Conservation (phyloP, 257 asterid genomes). For the Rubia yunnanensis region DNA sequence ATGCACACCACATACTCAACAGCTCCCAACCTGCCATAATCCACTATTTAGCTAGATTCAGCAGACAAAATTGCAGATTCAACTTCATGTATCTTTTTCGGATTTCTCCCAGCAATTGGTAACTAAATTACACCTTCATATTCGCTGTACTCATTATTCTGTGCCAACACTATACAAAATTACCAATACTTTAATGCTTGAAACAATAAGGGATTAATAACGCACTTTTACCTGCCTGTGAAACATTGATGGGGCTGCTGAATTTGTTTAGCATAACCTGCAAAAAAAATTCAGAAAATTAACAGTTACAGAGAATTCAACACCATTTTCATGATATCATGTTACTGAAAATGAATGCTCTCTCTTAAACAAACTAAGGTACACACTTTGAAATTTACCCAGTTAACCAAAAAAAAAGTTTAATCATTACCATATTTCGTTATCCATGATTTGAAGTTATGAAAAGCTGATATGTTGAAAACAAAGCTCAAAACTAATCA, state of each 20-base stretch:
- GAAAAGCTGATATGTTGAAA: neutral
- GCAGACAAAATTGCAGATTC: neutral
- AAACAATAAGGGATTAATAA: neutral
- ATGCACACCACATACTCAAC: constrained; percentile 69
- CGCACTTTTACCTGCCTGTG: constrained; percentile 62
- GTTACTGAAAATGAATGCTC: neutral
- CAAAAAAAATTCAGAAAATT: neutral
- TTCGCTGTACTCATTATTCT: too few relatives aligned
- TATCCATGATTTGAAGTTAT: too few relatives aligned
- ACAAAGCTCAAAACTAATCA: too few relatives aligned
- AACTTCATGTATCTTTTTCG: neutral
- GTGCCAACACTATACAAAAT: neutral
- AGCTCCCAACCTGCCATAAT: constrained; percentile 58
- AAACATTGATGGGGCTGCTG: constrained; percentile 55
- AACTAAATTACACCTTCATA: neutral
- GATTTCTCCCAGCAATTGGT: neutral
- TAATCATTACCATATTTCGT: too few relatives aligned
- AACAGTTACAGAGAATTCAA: neutral
- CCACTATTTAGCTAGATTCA: constrained; percentile 20
- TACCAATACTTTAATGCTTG: too few relatives aligned
- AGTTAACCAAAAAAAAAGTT: too few relatives aligned
- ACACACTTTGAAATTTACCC: too few relatives aligned
- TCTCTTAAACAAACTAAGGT: too few relatives aligned
- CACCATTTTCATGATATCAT: neutral
- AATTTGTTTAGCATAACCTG: constrained; percentile 64